Evolutionary conservation across 768 basidiomycete genomes (phyloP).

Genomic region (Suillus spraguei): DNA sequence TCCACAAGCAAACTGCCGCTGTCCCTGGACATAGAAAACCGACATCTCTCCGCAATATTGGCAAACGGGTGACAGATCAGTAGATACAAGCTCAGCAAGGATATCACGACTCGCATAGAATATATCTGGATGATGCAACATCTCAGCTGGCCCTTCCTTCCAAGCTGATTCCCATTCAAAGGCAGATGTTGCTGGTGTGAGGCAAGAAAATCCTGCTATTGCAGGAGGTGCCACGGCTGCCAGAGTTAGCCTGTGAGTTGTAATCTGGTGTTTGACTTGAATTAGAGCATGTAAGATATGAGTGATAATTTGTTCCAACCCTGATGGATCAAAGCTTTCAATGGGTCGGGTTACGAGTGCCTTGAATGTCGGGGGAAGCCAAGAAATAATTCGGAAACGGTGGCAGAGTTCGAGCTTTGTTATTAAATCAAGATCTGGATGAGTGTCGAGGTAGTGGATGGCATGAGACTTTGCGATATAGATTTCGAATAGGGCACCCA

Average conservation of each 20-base stretch:
- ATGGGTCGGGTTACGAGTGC: constrained; percentile 1
- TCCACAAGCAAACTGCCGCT: neutral
- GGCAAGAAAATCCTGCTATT: too few species aligned
- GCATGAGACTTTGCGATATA: neutral
- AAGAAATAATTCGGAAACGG: neutral
- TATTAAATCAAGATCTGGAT: neutral
- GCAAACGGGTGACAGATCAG: neutral
- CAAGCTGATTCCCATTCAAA: neutral
- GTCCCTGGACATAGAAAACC: neutral
- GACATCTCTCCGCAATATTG: neutral
- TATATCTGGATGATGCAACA: constrained; percentile 8
- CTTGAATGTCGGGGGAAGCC: neutral
- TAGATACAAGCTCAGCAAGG: neutral
- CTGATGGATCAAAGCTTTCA: neutral
- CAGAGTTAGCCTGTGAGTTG: too few species aligned
- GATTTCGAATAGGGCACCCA: neutral
- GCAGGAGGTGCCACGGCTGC: too few species aligned
- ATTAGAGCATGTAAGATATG: constrained; percentile 1
- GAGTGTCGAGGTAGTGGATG: neutral
- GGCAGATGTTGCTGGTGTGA: too few species aligned
- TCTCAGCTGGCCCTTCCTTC: constrained; percentile 7
- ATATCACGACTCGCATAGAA: neutral
- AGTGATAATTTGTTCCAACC: neutral
- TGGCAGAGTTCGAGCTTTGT: neutral
- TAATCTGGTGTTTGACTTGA: constrained; percentile 1